Percentiles rank a stretch among this genome's conserved stretches.
These are phyloP conservation scores for Trichosporon ovoides DNA, from an alignment of 1,284 basidiomycete species.

Conservation along the genomic window DNA sequence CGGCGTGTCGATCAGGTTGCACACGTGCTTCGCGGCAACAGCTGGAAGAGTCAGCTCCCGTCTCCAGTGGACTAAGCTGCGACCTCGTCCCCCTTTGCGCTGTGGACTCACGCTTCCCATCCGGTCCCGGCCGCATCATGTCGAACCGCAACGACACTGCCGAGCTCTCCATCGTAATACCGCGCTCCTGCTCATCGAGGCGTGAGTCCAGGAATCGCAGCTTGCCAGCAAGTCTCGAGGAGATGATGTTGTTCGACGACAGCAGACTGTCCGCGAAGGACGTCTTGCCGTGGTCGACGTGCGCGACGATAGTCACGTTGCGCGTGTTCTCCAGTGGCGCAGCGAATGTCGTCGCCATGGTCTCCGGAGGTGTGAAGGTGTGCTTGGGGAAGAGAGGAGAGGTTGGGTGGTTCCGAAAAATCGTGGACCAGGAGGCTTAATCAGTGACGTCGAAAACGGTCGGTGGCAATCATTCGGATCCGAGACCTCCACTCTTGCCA, in stretches of 20 bases:
- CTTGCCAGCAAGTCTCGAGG: constrained; percentile 88
- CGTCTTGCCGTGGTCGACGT: constrained; percentile 74
- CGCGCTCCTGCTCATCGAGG: constrained; percentile 95
- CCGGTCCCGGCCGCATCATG: constrained; percentile 57
- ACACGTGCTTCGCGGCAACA: constrained; percentile 40
- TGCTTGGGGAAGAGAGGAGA: no score
- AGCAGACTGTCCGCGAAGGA: constrained; percentile 93
- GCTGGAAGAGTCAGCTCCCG: no score
- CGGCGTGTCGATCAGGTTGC: constrained; percentile 95
- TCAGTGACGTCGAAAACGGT: no score
- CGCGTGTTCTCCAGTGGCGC: constrained; percentile 46
- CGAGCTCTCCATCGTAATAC: constrained; percentile 98
- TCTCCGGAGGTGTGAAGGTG: no score
- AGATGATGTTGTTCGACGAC: constrained; percentile 97
- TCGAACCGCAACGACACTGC: constrained; percentile 79
- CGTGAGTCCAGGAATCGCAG: constrained; percentile 92
- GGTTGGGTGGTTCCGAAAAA: no score
- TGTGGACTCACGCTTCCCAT: constrained; percentile 26
- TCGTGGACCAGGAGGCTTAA: no score
- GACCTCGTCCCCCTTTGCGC: no score
- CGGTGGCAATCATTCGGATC: no score
- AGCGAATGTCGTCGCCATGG: constrained; percentile 25
- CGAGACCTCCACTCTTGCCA: no score
- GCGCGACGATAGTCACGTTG: constrained; percentile 49
- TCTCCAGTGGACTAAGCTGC: no score